Percentiles rank a stretch among this genome's conserved stretches.
These are phyloP conservation scores for Phylloporus sp. DNA, from an alignment of 768 basidiomycete genomes.

Conservation along the genomic window DNA sequence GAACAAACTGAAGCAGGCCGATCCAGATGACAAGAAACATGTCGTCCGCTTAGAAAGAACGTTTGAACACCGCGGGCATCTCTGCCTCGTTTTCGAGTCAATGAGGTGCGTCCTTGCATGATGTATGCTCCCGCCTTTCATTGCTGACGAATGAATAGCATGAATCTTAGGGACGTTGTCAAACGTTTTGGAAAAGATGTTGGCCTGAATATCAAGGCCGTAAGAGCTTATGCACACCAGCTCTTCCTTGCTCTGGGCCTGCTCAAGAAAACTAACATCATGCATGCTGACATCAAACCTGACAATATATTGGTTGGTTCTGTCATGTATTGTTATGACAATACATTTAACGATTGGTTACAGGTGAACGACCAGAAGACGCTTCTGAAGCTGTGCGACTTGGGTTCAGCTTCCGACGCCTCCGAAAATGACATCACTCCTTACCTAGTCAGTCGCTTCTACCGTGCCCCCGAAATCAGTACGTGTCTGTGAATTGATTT, in stretches of 20 bases:
- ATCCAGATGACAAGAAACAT: slow-evolving; percentile 97
- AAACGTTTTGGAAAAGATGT: slow-evolving; percentile 99
- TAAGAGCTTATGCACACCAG: slow-evolving; percentile 98
- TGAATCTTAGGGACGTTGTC: slow-evolving; percentile 97
- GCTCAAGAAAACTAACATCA: slow-evolving; percentile 84
- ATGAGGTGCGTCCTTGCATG: slow-evolving; percentile 56
- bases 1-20: slow-evolving; percentile 78
- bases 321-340: slow-evolving; percentile 10
- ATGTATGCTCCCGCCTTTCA: slow-evolving; percentile 2
- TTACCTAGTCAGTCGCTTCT: slow-evolving; percentile 95
- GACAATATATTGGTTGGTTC: slow-evolving; percentile 87
- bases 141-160: slow-evolving; percentile 44
- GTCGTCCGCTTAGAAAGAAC: slow-evolving; percentile 88
- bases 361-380: slow-evolving; percentile 96
- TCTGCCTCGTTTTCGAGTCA: slow-evolving; percentile 94
- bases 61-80: slow-evolving; percentile 95
- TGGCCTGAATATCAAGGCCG: slow-evolving; percentile 91
- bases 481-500: slow-evolving; percentile 26
- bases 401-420: slow-evolving; percentile 94
- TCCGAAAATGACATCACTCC: slow-evolving; percentile 97
- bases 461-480: slow-evolving; percentile 99
- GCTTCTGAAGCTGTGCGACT: slow-evolving; percentile 87
- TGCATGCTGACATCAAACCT: slow-evolving; percentile 99
- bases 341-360: slow-evolving; percentile 7
- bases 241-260: slow-evolving; percentile 84